Percentiles rank a stretch among this genome's conserved stretches.
phyloP scores from a whole-genome alignment of 1,139 yeast species.

The Kodamaea sp. region DNA sequence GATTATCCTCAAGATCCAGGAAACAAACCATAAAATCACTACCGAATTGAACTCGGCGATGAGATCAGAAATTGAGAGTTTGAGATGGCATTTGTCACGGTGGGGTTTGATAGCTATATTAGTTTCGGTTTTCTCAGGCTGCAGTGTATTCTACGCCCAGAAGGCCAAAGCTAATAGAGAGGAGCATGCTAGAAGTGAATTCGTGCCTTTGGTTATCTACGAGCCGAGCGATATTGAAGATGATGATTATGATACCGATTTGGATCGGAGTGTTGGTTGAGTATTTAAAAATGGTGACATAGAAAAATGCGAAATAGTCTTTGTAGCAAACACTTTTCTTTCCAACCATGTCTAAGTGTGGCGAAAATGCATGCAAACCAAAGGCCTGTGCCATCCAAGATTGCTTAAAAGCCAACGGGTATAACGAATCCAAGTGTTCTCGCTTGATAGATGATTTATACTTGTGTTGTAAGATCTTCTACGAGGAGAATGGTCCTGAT shows the following conservation, averaged over 20 bases:
- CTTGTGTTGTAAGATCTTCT: slow-evolving; percentile 59
- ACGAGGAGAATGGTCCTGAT: slow-evolving; percentile 50
- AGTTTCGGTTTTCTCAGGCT: slow-evolving; percentile 42
- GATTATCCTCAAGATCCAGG: slow-evolving; percentile 74
- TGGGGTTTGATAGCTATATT: slow-evolving; percentile 74
- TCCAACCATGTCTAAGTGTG: slow-evolving; percentile 7
- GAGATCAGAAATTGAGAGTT: slow-evolving; percentile 81
- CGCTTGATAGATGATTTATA: slow-evolving; percentile 59
- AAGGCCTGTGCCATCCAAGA: slow-evolving; percentile 72
- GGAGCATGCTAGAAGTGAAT: slow-evolving; percentile 31
- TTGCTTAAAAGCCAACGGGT: slow-evolving; percentile 54
- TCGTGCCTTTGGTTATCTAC: slow-evolving; percentile 46
- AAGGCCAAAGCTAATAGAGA: slow-evolving; percentile 28
- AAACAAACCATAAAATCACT: slow-evolving; percentile 80
- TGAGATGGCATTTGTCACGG: slow-evolving; percentile 92
- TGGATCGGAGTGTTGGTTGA: slow-evolving; percentile 27
- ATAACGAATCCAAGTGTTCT: slow-evolving; percentile 65
- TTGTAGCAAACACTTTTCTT: slow-evolving; percentile 1
- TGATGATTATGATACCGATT: slow-evolving; percentile 49
- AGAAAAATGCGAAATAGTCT: slow-evolving; percentile 4
- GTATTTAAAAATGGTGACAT: not conserved
- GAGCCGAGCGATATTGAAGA: slow-evolving; percentile 53
- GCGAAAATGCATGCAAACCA: slow-evolving; percentile 57
- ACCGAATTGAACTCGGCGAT: slow-evolving; percentile 81
- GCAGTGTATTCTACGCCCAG: slow-evolving; percentile 43